Evolutionary conservation across 2,329 filamentous ascomycete species (phyloP), one percentile per base, ranked within the genome.

Genomic region (Ascomycota sp.): DNA sequence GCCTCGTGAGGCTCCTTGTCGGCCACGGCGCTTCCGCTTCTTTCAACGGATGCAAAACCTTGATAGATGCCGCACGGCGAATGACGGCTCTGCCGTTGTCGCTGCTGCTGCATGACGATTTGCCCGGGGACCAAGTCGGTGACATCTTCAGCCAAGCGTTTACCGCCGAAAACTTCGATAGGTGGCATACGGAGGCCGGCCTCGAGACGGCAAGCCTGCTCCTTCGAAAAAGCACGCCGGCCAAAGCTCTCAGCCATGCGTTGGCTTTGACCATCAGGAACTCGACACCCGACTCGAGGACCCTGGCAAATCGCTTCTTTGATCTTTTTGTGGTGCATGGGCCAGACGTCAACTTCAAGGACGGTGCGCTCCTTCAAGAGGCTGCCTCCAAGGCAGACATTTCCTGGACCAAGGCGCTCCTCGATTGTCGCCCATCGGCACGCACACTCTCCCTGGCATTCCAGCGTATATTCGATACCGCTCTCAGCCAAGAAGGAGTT

Each of bases 381-480:
- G 68, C 68, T 2, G 64, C 69, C 1, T 59, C 59, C 1, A 59
- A 56, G 30, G 66, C 61, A 6, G 59, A 68, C 33, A 45, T 55
- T 6, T 51, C 55, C 9, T 57, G 73, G 40, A 61, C 68, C 2
- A 51, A 49, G 32, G 52, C 57, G 32, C 53, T 76, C 16, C 52
- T 75, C 6, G 48, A 54, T 5, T 55, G 61, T 35, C 56, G 58
- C 7, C 66, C 70, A 0, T 59, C 57, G 5, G 54, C 60, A 2
- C 54, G 59, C 31, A 56, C 66, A 0, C 47, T 75, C 2, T 61
- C 61, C 0, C 49, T 58, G 37, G 66, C 66, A 0, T 66, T 76
- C 35, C 63, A 66, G 13, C 59, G 56, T 27, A 59, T 76, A 2
- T 66, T 76, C 33, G 60, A 63, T 31, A 58, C 59, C 0, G 53